Percentiles rank a stretch among this genome's conserved stretches.
Evolutionary conservation across 805 yeast genomes (phyloP).

Genomic region (Kodamaea jinghongensis): DNA sequence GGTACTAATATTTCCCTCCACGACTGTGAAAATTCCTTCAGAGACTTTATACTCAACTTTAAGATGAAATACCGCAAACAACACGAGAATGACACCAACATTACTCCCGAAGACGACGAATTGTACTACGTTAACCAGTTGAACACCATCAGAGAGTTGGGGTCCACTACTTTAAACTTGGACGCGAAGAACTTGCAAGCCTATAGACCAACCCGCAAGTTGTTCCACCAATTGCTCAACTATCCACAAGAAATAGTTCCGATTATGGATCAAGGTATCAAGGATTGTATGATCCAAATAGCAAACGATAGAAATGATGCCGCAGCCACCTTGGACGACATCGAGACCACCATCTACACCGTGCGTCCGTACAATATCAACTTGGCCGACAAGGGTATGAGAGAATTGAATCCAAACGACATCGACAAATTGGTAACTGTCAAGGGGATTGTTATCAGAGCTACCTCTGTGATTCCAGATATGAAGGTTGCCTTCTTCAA

Average conservation of each 20-base stretch:
- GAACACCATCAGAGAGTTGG: slow-evolving; percentile 71
- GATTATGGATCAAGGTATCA: slow-evolving; percentile 94
- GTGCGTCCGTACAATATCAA: slow-evolving; percentile 87
- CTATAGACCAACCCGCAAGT: slow-evolving; percentile 68
- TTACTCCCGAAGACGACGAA: slow-evolving; percentile 60
- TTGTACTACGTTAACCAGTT: slow-evolving; percentile 71
- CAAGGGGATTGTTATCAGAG: slow-evolving; percentile 85
- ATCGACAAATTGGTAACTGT: slow-evolving; percentile 86
- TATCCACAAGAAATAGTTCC: slow-evolving; percentile 98
- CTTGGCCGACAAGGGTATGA: slow-evolving; percentile 35
- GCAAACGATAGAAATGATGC: slow-evolving; percentile 46
- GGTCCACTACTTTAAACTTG: slow-evolving; percentile 77
- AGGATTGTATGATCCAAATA: slow-evolving; percentile 80
- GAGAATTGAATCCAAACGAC: slow-evolving; percentile 18
- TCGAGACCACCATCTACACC: slow-evolving; percentile 79
- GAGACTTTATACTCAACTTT: slow-evolving; percentile 81
- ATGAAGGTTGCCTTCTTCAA: slow-evolving; percentile 97
- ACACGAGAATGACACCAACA: slow-evolving; percentile 31
- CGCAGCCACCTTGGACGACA: slow-evolving; percentile 51
- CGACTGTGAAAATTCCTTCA: slow-evolving; percentile 76
- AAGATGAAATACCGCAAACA: slow-evolving; percentile 68
- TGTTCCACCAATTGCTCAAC: slow-evolving; percentile 81
- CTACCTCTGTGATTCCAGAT: slow-evolving; percentile 92
- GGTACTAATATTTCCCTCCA: slow-evolving; percentile 95
- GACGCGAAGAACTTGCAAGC: slow-evolving; percentile 80